A percentile compares a stretch with the other conserved stretches of the same genome.
Evolutionary conservation across 176 grass and related monocot species (phyloP).

Genomic region (Oropetium thomaeum): DNA sequence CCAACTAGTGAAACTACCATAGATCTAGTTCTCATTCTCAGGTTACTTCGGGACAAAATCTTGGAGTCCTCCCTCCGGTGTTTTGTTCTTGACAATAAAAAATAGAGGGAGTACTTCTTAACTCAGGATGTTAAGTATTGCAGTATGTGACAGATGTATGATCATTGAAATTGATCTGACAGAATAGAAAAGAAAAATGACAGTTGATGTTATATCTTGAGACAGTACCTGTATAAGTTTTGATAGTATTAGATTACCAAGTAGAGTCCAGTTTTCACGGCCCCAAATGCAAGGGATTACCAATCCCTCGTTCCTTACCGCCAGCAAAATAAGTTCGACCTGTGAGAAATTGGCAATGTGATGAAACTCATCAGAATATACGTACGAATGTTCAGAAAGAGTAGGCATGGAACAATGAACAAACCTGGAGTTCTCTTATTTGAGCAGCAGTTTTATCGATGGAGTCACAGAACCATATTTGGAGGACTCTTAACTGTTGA

Average conservation of each 20-base stretch:
- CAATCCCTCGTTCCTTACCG: conserved; percentile 17
- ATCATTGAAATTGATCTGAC: too few relatives aligned
- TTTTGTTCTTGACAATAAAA: too few relatives aligned
- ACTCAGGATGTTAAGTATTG: too few relatives aligned
- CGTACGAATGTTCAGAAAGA: too few relatives aligned
- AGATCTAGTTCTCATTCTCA: too few relatives aligned
- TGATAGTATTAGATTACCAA: conserved; percentile 12
- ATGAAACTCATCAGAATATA: neutral
- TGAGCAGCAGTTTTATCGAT: neutral
- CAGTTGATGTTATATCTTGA: neutral
- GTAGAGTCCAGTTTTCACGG: neutral
- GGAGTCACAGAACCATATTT: conserved; percentile 15
- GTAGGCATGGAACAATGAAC: neutral
- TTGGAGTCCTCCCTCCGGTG: too few relatives aligned
- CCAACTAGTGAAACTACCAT: too few relatives aligned
- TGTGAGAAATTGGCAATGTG: neutral
- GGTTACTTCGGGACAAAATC: too few relatives aligned
- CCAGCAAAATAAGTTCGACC: conserved; percentile 32
- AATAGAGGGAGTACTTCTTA: too few relatives aligned
- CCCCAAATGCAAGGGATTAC: neutral
- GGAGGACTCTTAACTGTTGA: conserved; percentile 18
- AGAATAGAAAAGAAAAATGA: too few relatives aligned
- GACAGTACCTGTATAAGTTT: conserved; percentile 12
- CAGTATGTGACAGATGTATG: too few relatives aligned
- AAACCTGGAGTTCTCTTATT: conserved; percentile 28